Evolutionary conservation across 441 rosid genomes (phyloP).

Genomic region (Biscutella laevigata): DNA sequence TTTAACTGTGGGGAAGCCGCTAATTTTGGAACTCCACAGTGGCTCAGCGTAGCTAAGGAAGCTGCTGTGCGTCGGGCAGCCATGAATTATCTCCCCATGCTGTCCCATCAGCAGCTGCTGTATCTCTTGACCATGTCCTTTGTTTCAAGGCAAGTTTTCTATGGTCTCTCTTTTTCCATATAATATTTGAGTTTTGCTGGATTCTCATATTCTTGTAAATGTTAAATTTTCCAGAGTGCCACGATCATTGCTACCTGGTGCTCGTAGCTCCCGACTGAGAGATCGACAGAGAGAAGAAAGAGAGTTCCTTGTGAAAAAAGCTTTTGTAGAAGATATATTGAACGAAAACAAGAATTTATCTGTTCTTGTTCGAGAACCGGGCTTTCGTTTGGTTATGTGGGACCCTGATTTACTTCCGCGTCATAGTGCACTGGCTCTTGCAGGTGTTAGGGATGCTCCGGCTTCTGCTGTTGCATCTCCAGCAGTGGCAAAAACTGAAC

Average conservation of each 20-base stretch:
- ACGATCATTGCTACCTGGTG: constrained; percentile 83
- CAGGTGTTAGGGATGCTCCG: constrained; percentile 19
- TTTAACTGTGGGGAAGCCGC: constrained; percentile 99
- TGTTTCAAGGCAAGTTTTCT: constrained; percentile 64
- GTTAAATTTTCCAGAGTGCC: constrained; percentile 65
- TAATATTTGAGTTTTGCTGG: not conserved
- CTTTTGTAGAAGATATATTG: constrained; percentile 80
- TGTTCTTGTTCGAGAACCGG: constrained; percentile 48
- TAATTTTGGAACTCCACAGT: constrained; percentile 96
- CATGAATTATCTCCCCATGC: constrained; percentile 99
- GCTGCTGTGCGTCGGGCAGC: constrained; percentile 99
- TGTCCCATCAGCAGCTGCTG: constrained; percentile 95
- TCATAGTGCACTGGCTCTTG: constrained; percentile 41
- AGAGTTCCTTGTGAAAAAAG: constrained; percentile 81
- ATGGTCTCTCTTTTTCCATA: constrained; percentile 14
- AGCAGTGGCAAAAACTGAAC: constrained; percentile 31
- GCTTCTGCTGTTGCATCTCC: constrained; percentile 26
- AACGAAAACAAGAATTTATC: constrained; percentile 56
- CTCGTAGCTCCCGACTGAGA: constrained; percentile 89
- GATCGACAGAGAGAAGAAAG: constrained; percentile 89
- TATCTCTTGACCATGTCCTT: constrained; percentile 98
- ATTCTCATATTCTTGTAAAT: constrained; percentile 22
- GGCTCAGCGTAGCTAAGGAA: constrained; percentile 95
- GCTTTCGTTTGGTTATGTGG: constrained; percentile 56
- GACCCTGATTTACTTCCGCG: constrained; percentile 74